Evolutionary conservation across 1,139 yeast species (phyloP), one percentile per base, ranked within the genome.

Genomic region (Blastobotrys malaysiensis): DNA sequence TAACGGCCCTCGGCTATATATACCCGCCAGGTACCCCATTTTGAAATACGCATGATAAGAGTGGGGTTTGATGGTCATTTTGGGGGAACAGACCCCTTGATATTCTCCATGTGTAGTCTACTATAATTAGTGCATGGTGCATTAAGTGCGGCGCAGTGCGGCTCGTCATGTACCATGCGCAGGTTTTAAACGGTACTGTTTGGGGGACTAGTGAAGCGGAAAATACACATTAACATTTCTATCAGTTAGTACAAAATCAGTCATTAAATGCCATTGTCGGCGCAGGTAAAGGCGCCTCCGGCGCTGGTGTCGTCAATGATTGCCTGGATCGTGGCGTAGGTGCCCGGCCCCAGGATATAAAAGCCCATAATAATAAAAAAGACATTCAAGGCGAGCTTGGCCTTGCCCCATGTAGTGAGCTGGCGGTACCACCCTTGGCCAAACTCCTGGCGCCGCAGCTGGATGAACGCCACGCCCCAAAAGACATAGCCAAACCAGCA

Each of bases 401-500:
- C 43, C 43, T 46, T 46, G 22, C 63, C 74, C 55, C 60, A 46
- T 5, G 50, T 27, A 5, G 64, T 60, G 48, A 70, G 63, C 9
- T 53, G 51, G 18, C 58, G 57, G 61, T 64, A 69, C 63, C 75
- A 65, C 43, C 67, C 69, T 18, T 61, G 57, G 9, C 62, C 63
- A 39, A 62, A 59, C 19, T 60, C 62, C 50, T 67, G 67, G 26
- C 59, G 59, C 16, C 70, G 58, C 54, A 69, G 56, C 43, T 61
- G 75, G 63, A 81, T 74, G 65, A 67, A 81, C 0, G 86, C 85
- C 39, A 79, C 76, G n/a, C 84, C 84, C 86, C 86, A 82, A 63
- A 81, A 82, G 19, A 81, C 78, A 63, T 79, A 82, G 0, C 86
- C 86, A 62, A 82, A 82, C 82, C 84, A 82, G 64, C 84, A 79